These are phyloP conservation scores for Babesia bigemina DNA, from an alignment of 169 alveolate genomes.

Conservation along the genomic window DNA sequence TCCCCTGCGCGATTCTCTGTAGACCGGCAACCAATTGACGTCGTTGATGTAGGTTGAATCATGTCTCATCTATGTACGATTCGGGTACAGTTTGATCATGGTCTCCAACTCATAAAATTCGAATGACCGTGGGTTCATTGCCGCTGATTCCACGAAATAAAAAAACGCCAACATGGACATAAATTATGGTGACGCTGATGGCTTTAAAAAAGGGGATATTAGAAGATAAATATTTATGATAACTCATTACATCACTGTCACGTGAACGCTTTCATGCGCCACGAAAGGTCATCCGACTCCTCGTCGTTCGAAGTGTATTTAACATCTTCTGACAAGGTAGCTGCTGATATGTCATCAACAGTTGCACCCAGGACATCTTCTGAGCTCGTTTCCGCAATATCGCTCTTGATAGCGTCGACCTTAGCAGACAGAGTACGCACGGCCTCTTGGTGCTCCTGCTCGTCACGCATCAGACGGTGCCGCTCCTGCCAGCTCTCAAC, in stretches of 20 bases:
- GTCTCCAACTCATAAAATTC: no score
- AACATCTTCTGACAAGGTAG: neutral
- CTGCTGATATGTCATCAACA: neutral
- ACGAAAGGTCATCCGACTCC: slow-evolving; percentile 44
- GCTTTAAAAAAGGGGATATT: no score
- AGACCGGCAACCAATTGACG: no score
- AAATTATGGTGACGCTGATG: no score
- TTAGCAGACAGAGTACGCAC: slow-evolving; percentile 17
- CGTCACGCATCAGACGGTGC: slow-evolving; percentile 51
- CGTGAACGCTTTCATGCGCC: slow-evolving; percentile 49
- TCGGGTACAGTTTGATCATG: no score
- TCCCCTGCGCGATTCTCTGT: no score
- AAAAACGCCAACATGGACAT: no score
- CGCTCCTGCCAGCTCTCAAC: slow-evolving; percentile 52
- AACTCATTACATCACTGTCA: neutral
- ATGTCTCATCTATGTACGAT: no score
- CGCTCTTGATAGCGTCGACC: slow-evolving; percentile 43
- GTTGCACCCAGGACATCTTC: slow-evolving; percentile 3
- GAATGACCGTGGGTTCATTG: no score
- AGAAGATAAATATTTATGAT: no score
- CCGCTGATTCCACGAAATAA: no score
- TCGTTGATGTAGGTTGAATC: no score
- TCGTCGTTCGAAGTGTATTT: neutral
- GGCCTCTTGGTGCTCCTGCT: slow-evolving; percentile 46
- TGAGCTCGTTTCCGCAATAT: neutral